Percentiles rank a stretch among this genome's conserved stretches.
Evolutionary conservation across 441 rosid species (phyloP).

Genomic region (Gossypium schwendimanii): DNA sequence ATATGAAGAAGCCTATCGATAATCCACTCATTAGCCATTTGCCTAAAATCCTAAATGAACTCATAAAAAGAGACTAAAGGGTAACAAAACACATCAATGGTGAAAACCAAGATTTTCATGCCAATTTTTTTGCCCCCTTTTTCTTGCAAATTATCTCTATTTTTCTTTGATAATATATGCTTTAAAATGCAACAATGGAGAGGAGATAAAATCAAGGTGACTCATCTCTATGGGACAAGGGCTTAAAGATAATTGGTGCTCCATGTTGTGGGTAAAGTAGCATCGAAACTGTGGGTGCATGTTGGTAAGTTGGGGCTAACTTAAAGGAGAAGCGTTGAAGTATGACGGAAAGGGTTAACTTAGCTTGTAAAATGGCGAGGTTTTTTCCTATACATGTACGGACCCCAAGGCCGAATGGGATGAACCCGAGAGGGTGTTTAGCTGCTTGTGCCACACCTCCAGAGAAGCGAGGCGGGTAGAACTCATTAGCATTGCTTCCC

Average conservation of each 20-base stretch:
- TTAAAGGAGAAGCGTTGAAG: slow-evolving; percentile 67
- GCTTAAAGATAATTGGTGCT: slow-evolving; percentile 67
- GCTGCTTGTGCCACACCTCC: slow-evolving; percentile 70
- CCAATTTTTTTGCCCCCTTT: not conserved
- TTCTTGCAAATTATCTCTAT: too few relatives aligned
- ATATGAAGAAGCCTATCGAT: slow-evolving; percentile 4
- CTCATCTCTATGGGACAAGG: slow-evolving; percentile 17
- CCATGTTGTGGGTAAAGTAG: slow-evolving; percentile 85
- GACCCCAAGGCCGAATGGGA: slow-evolving; percentile 84
- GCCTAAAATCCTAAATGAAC: not conserved
- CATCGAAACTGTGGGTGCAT: slow-evolving; percentile 90
- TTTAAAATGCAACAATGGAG: not conserved
- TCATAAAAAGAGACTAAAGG: not conserved
- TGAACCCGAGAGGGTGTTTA: slow-evolving; percentile 59
- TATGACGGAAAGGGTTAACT: slow-evolving; percentile 57
- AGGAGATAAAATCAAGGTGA: not conserved
- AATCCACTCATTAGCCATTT: slow-evolving; percentile 26
- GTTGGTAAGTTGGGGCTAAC: slow-evolving; percentile 70
- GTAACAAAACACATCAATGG: too few relatives aligned
- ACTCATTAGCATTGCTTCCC: slow-evolving; percentile 77
- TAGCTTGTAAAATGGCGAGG: slow-evolving; percentile 78
- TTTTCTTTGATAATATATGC: not conserved
- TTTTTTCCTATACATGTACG: slow-evolving; percentile 86
- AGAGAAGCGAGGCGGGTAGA: slow-evolving; percentile 70
- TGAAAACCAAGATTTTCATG: not conserved